Evolutionary conservation across 306 rosid species (phyloP).

Genomic region (Boehmeria nivea): DNA sequence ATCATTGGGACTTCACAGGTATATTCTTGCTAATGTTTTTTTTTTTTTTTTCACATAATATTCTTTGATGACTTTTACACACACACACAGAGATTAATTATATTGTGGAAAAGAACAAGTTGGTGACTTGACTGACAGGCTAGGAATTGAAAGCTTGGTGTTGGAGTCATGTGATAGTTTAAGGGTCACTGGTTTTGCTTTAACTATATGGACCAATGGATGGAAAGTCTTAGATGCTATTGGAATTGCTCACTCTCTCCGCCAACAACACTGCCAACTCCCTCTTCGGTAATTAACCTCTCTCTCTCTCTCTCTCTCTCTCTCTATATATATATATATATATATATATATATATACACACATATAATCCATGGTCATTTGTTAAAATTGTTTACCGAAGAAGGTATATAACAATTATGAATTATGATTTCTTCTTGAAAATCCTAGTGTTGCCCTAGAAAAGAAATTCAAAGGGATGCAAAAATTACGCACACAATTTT

Average conservation of each 20-base stretch:
- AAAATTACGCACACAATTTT: neutral
- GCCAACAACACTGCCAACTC: conserved; percentile 38
- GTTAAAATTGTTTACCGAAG: too few species aligned
- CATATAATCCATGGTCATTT: too few species aligned
- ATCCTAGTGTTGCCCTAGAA: too few species aligned
- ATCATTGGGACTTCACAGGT: conserved; percentile 38
- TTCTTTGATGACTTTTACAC: too few species aligned
- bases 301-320: neutral
- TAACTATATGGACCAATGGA: conserved; percentile 55
- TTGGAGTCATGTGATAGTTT: conserved; percentile 53
- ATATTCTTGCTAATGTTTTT: neutral
- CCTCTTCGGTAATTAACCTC: conserved; percentile 33
- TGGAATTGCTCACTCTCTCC: conserved; percentile 49
- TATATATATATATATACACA: neutral
- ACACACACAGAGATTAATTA: too few species aligned
- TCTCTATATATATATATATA: too few species aligned
- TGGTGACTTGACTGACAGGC: conserved; percentile 33
- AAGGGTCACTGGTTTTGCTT: conserved; percentile 60
- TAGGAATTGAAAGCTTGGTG: conserved; percentile 58
- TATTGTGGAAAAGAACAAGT: too few species aligned
- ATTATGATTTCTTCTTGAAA: too few species aligned
- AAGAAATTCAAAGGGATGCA: too few species aligned
- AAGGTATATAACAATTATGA: too few species aligned
- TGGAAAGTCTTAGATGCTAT: conserved; percentile 79
- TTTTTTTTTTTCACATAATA: neutral